A percentile compares a stretch with the other conserved stretches of the same genome.
Conservation (phyloP, 257 asterid species). For the Rubia yunnanensis region DNA sequence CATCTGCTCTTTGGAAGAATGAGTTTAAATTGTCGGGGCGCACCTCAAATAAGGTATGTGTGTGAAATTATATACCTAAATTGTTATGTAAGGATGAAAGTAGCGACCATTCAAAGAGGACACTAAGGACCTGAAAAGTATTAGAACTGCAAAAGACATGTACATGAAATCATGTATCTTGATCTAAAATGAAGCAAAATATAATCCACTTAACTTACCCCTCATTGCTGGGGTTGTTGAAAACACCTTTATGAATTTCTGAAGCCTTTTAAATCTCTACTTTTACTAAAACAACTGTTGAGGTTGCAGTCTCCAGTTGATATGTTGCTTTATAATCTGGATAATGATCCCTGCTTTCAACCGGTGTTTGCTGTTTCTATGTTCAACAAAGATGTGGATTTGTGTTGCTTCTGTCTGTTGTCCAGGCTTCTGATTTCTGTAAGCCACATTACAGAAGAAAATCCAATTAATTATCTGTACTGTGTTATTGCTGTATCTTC, state of each 20-base stretch:
- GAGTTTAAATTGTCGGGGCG: slow-evolving; percentile 53
- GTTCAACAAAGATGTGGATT: background rate
- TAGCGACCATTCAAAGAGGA: background rate
- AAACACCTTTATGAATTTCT: background rate
- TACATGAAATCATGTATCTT: background rate
- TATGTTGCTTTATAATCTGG: background rate
- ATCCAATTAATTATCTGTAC: background rate
- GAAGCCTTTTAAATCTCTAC: background rate
- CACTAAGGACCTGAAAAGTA: background rate
- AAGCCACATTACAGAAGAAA: no score
- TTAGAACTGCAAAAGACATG: background rate
- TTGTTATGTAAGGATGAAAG: background rate
- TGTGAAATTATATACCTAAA: background rate
- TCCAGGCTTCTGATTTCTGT: background rate
- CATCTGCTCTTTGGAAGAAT: slow-evolving; percentile 65
- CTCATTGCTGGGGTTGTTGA: background rate
- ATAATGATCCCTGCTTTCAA: background rate
- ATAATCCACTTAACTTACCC: background rate
- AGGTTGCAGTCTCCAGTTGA: background rate
- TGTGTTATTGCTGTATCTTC: background rate
- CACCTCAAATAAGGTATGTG: slow-evolving; percentile 42
- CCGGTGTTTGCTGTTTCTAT: background rate
- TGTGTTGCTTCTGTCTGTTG: background rate
- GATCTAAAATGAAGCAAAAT: background rate
- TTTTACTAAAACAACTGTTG: background rate